These are phyloP conservation scores for Auxenochlorella pyrenoidosa DNA, from an alignment of 139 green algal genomes.

Conservation along the genomic window DNA sequence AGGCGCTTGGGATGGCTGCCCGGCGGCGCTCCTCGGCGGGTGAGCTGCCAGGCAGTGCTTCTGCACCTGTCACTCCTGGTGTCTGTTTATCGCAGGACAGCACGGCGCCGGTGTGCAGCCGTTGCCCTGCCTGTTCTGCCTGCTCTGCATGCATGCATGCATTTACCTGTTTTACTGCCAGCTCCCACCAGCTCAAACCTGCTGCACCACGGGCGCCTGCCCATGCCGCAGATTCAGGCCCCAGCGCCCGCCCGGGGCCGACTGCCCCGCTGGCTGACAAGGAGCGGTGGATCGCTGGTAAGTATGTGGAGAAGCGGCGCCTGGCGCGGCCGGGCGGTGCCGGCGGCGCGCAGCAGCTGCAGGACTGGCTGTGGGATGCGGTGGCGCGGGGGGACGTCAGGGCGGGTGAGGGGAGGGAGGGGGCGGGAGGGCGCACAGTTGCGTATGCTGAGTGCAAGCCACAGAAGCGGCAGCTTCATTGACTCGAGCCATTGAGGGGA, in stretches of 20 bases:
- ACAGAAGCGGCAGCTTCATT: too few relatives aligned
- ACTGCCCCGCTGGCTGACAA: constrained; percentile 18
- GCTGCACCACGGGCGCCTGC: neutral
- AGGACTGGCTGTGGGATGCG: constrained; percentile 37
- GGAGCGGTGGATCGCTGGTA: constrained; percentile 39
- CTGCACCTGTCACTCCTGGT: neutral
- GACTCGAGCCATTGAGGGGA: too few relatives aligned
- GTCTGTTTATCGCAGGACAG: too few relatives aligned
- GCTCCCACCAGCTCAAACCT: neutral
- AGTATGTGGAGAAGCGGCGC: constrained; percentile 39
- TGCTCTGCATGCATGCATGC: neutral
- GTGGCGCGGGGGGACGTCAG: constrained; percentile 30
- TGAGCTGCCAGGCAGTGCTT: neutral
- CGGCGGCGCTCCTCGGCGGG: constrained; percentile 2
- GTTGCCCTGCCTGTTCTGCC: too few relatives aligned
- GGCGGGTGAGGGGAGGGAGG: neutral
- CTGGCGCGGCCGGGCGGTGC: neutral
- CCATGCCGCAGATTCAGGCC: constrained; percentile 2
- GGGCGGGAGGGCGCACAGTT: too few relatives aligned
- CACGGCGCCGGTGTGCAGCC: too few relatives aligned
- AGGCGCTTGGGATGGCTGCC: neutral
- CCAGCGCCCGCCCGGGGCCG: neutral
- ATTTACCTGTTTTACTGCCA: neutral
- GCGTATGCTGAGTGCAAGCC: too few relatives aligned
- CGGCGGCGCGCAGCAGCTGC: neutral